phyloP scores from a whole-genome alignment of 768 basidiomycete species.

The Panellus pusillus region DNA sequence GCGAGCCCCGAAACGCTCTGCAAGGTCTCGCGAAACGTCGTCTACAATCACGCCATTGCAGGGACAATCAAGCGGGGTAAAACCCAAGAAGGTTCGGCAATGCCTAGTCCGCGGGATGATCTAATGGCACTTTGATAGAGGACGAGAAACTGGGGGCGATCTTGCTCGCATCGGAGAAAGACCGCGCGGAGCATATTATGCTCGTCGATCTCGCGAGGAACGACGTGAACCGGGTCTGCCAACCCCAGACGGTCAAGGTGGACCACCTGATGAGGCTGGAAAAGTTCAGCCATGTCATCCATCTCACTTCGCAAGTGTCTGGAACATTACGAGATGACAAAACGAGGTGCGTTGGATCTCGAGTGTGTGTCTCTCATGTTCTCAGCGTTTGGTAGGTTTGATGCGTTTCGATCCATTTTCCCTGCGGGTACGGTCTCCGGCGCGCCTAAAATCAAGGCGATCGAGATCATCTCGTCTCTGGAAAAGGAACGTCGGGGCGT shows the following conservation, averaged over 20 bases:
- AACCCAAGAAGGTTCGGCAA: constrained; percentile 71
- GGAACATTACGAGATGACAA: constrained; percentile 79
- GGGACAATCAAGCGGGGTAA: constrained; percentile 90
- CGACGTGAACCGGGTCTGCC: constrained; percentile 97
- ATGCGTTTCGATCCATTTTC: constrained; percentile 98
- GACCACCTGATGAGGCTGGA: constrained; percentile 92
- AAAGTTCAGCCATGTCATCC: constrained; percentile 97
- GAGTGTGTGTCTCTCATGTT: constrained; percentile 7
- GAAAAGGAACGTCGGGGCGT: constrained; percentile 91
- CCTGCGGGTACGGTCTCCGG: constrained; percentile 98
- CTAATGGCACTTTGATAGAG: constrained; percentile 54
- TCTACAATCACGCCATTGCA: constrained; percentile 97
- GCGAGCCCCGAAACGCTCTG: constrained; percentile 98
- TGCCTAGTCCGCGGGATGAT: constrained; percentile 2
- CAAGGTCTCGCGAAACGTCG: constrained; percentile 89
- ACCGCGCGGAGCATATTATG: constrained; percentile 98
- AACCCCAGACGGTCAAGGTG: constrained; percentile 92
- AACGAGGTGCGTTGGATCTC: constrained; percentile 58
- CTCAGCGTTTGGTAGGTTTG: constrained; percentile 60
- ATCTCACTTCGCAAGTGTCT: constrained; percentile 93
- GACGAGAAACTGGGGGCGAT: constrained; percentile 76
- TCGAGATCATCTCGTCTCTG: constrained; percentile 84
- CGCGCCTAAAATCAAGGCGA: constrained; percentile 98
- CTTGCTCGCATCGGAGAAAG: constrained; percentile 85
- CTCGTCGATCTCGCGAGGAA: constrained; percentile 96